Base-by-base conservation (phyloP, 225 moss, liverwort and hornwort genomes). In the Rhytidiadelphus loreus region DNA sequence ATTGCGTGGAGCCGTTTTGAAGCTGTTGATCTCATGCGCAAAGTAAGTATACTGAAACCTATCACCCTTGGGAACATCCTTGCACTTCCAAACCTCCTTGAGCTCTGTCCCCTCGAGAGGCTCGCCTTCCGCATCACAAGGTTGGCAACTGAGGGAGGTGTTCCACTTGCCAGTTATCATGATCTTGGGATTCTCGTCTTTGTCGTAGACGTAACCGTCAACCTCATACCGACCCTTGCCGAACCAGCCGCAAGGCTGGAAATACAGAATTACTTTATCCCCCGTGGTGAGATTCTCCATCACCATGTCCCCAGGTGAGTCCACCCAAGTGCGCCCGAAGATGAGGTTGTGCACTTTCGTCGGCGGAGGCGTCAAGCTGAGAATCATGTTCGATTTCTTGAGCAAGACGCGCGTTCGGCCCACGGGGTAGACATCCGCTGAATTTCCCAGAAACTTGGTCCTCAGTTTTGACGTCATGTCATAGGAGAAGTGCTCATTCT, bases 191-290 rank as follows among this genome's bases (percentile, higher is more conserved):
- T 97, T 96, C 87, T 99, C 99, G 19, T 95, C 95, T 89, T 97
- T 96, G 85, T 93, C 93, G 78, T 99, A 99, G 7, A 96, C 95
- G 69, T 99, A 99, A 3, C 98, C 98, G 91, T 99, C 98, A 25
- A 99, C 95, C 85, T 99, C 98, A 77, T 96, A 91, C 23, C 98
- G 97, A 13, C 97, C 97, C 73, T 96, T 95, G 58, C 99, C 97
- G 44, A 99, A 99, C 99, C 99, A 99, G 50, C 99, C 98, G 87
- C 99, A 99, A 21, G 99, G 96, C 90, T 99, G 99, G 89, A 99
- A 99, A 88, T 96, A 97, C 53, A 97, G 90, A 30, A 99, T 95
- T 53, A 93, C 99, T 92, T 99, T 99, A n/a, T 90, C 95, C 63
- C 97, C 99, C 35, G 97, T 99, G 26, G 96, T 99, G 37, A 99